phyloP scores from a whole-genome alignment of 306 rosid species.

The Sicyos edulis region DNA sequence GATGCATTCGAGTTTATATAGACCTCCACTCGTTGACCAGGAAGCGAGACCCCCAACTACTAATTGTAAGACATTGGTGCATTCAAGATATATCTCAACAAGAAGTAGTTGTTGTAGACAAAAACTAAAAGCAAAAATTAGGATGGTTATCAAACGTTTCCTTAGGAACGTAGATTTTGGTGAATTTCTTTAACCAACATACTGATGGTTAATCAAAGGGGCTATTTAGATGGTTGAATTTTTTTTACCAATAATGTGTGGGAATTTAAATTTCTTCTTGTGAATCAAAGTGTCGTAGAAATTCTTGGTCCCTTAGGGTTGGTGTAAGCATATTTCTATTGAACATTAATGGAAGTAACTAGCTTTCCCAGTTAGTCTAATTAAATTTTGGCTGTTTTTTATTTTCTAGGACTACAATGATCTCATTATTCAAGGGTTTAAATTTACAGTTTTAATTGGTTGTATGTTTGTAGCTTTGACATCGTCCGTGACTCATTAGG shows the following conservation, averaged over 20 bases:
- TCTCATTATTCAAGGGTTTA: background rate
- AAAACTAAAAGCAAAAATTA: too few species aligned
- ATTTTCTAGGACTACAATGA: background rate
- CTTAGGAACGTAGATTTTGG: background rate
- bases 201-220: background rate
- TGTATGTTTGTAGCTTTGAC: constrained; percentile 66
- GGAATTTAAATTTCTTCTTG: background rate
- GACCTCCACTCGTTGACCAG: too few species aligned
- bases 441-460: constrained; percentile 15
- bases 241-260: background rate
- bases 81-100: too few species aligned
- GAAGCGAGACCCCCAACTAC: too few species aligned
- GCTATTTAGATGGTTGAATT: background rate
- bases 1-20: too few species aligned
- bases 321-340: too few species aligned
- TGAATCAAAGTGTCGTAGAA: background rate
- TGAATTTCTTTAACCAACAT: background rate
- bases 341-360: too few species aligned
- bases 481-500: constrained; percentile 68
- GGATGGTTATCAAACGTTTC: too few species aligned
- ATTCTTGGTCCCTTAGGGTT: too few species aligned
- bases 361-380: too few species aligned
- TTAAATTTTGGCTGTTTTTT: background rate
- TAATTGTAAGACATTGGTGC: too few species aligned
- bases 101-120: too few species aligned